Percentiles rank a stretch among this genome's conserved stretches.
Evolutionary conservation across 2,329 filamentous ascomycete genomes (phyloP).

Genomic region (Neophaeococcomyces mojaviensis): DNA sequence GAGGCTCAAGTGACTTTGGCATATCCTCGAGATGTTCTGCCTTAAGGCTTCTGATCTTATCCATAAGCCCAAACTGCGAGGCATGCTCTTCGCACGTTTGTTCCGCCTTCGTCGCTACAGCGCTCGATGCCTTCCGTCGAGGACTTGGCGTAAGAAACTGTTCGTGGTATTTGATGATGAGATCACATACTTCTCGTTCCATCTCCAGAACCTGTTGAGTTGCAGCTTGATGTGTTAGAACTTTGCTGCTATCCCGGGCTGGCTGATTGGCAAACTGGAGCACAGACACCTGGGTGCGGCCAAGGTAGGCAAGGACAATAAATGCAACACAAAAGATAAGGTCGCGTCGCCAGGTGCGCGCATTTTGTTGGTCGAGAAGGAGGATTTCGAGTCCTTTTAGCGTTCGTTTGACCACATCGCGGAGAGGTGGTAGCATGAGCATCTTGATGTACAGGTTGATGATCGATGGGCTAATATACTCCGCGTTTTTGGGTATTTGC

Average conservation of each 20-base stretch:
- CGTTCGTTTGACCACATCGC: conserved; percentile 8
- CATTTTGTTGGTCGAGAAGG: conserved; percentile 7
- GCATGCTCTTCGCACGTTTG: conserved; percentile 8
- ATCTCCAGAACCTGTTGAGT: conserved; percentile 10
- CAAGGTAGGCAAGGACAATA: conserved; percentile 8
- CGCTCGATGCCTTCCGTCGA: conserved; percentile 5
- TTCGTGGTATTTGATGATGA: conserved; percentile 6
- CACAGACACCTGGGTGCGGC: conserved; percentile 7
- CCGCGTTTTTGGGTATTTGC: neutral
- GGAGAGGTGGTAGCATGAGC: conserved; percentile 8
- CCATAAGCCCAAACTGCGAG: conserved; percentile 4
- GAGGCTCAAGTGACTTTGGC: conserved; percentile 5
- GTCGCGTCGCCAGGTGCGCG: conserved; percentile 6
- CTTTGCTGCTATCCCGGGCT: conserved; percentile 4
- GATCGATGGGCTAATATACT: conserved; percentile 8
- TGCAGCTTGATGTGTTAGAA: conserved; percentile 4
- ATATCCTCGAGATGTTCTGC: neutral
- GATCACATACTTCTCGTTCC: conserved; percentile 5
- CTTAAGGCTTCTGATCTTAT: conserved; percentile 4
- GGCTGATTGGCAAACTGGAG: conserved; percentile 8
- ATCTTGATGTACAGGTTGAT: conserved; percentile 11
- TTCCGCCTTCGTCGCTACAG: conserved; percentile 3
- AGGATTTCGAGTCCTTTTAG: conserved; percentile 8
- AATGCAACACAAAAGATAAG: conserved; percentile 8
- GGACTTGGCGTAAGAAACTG: conserved; percentile 7